phyloP scores from a whole-genome alignment of 768 basidiomycete species.

The Ephemerocybe angulata region DNA sequence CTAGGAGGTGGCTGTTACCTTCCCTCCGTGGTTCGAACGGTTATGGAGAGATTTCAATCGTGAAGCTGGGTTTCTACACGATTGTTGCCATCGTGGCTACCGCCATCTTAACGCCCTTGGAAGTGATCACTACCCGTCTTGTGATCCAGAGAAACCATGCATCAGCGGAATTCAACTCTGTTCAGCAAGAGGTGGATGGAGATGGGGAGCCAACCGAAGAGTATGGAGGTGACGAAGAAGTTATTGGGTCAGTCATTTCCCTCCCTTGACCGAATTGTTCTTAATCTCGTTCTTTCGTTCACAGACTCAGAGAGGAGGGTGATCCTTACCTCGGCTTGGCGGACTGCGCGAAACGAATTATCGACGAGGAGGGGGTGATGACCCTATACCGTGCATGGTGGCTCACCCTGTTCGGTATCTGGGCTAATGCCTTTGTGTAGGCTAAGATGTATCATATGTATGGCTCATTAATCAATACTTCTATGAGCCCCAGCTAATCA shows the following conservation, averaged over 20 bases:
- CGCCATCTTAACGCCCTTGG: slow-evolving; percentile 64
- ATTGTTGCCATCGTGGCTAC: slow-evolving; percentile 55
- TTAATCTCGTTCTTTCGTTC: slow-evolving; percentile 9
- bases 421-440: slow-evolving; percentile 53
- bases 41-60: slow-evolving; percentile 40
- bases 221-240: slow-evolving; percentile 75
- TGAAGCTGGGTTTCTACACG: slow-evolving; percentile 55
- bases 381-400: slow-evolving; percentile 85
- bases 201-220: slow-evolving; percentile 58
- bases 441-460: not conserved
- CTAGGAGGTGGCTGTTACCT: slow-evolving; percentile 45
- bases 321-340: slow-evolving; percentile 75
- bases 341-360: slow-evolving; percentile 73
- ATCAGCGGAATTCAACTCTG: slow-evolving; percentile 68
- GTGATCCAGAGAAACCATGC: slow-evolving; percentile 85
- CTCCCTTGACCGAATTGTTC: not conserved
- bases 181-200: slow-evolving; percentile 68
- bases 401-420: slow-evolving; percentile 65
- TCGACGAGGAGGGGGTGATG: slow-evolving; percentile 73
- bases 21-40: slow-evolving; percentile 31
- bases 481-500: not conserved
- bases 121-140: slow-evolving; percentile 74
- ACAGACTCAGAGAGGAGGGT: slow-evolving; percentile 67
- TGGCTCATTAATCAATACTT: not conserved
- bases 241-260: slow-evolving; percentile 61